These are phyloP conservation scores for Candida railenensis DNA, from an alignment of 805 yeast species.

Conservation along the genomic window DNA sequence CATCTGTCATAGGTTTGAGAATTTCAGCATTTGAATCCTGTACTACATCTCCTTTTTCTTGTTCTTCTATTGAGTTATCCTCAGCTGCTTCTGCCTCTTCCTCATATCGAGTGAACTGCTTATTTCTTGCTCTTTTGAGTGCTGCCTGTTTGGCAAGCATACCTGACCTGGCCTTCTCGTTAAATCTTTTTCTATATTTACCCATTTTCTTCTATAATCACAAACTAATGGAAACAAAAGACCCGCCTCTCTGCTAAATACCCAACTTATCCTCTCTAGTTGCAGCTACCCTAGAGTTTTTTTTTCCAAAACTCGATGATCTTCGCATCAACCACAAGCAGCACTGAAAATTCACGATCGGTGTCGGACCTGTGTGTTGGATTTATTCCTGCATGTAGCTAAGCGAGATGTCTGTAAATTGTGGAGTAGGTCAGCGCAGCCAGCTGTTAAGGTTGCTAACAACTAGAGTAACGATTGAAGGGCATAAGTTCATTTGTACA, in stretches of 20 bases:
- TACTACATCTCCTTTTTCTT: constrained; percentile 11
- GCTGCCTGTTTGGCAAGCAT: constrained; percentile 78
- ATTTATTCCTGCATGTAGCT: neutral
- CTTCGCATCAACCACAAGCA: neutral
- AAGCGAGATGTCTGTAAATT: neutral
- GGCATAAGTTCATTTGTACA: too few species aligned
- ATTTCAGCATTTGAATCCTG: constrained; percentile 60
- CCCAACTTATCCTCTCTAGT: too few species aligned
- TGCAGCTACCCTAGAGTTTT: neutral
- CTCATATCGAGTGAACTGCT: constrained; percentile 56
- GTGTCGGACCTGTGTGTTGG: neutral
- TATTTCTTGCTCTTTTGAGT: constrained; percentile 64
- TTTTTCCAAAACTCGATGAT: neutral
- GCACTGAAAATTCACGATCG: neutral
- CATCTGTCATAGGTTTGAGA: constrained; percentile 59
- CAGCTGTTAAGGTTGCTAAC: neutral
- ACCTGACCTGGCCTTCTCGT: constrained; percentile 84
- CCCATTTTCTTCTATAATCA: too few species aligned
- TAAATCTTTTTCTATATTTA: constrained; percentile 74
- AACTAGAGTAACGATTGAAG: too few species aligned
- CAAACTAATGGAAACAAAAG: too few species aligned
- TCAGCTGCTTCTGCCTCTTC: constrained; percentile 36
- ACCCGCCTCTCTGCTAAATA: too few species aligned
- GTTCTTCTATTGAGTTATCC: constrained; percentile 11
- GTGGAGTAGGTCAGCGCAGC: neutral